These are phyloP conservation scores for Elsinoe ampelina DNA, from an alignment of 2,329 filamentous ascomycete genomes.

Conservation along the genomic window DNA sequence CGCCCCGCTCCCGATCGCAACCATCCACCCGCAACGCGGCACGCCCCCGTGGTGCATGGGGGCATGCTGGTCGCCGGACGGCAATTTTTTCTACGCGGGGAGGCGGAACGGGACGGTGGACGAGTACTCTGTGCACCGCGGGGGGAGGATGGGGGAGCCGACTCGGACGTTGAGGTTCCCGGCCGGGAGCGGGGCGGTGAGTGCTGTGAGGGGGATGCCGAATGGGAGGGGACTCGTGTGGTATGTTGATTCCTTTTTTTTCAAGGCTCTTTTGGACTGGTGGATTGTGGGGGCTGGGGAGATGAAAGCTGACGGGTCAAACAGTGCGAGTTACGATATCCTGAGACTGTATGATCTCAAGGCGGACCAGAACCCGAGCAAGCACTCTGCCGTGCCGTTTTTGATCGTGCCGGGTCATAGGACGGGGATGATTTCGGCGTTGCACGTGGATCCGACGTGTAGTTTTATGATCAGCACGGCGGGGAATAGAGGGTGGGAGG, in stretches of 20 bases:
- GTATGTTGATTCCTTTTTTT: constrained; percentile 37
- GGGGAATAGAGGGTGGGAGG: constrained; percentile 92
- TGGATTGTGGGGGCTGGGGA: too few species aligned
- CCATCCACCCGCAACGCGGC: constrained; percentile 61
- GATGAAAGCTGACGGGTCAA: background rate
- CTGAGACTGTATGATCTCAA: constrained; percentile 78
- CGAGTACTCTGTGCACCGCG: constrained; percentile 78
- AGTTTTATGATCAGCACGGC: constrained; percentile 86
- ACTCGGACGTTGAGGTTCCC: constrained; percentile 80
- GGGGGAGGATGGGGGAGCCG: constrained; percentile 55
- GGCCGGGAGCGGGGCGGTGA: constrained; percentile 79
- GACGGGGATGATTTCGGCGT: constrained; percentile 75
- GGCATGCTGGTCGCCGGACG: constrained; percentile 90
- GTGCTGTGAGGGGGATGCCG: constrained; percentile 78
- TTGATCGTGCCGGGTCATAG: constrained; percentile 89
- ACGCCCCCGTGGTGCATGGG: constrained; percentile 97
- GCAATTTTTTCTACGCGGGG: constrained; percentile 90
- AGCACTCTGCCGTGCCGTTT: constrained; percentile 78
- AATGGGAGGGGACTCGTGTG: constrained; percentile 90
- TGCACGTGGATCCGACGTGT: constrained; percentile 82
- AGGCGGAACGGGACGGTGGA: constrained; percentile 87
- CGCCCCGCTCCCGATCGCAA: constrained; percentile 64
- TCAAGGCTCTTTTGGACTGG: too few species aligned
- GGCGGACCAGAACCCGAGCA: constrained; percentile 32
- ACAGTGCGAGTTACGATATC: constrained; percentile 83